Percentiles rank a stretch among this genome's conserved stretches.
Evolutionary conservation across 108 stramenopile genomes (phyloP).

Genomic region (Skeletonema menzelii): DNA sequence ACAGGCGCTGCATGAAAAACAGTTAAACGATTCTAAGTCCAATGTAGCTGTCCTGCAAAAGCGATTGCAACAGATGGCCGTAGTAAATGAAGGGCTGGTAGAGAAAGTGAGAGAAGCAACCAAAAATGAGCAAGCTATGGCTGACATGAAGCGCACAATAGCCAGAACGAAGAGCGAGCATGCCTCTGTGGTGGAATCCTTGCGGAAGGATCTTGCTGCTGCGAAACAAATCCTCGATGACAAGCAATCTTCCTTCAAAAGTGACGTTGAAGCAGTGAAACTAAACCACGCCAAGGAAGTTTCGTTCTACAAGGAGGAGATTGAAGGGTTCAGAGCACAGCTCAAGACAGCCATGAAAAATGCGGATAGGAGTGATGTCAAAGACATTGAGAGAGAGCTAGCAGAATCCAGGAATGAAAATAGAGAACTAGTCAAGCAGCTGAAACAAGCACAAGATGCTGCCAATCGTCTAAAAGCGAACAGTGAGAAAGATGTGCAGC

Average conservation of each 20-base stretch:
- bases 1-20: conserved; percentile 3
- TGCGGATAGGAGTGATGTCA: conserved; percentile 9
- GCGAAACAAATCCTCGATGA: conserved; percentile 8
- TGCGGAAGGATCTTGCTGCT: conserved; percentile 8
- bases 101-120: neutral
- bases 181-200: conserved; percentile 10
- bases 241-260: neutral
- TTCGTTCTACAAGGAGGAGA: conserved; percentile 23
- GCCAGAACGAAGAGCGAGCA: conserved; percentile 22
- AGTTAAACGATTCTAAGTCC: conserved; percentile 15
- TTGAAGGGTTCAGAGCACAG: conserved; percentile 23
- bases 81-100: neutral
- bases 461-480: conserved; percentile 13
- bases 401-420: conserved; percentile 18
- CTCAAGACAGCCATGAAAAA: conserved; percentile 15
- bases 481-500: conserved; percentile 21
- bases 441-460: conserved; percentile 11
- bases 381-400: conserved; percentile 9
- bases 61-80: neutral
- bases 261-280: conserved; percentile 25
- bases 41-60: conserved; percentile 4
- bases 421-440: conserved; percentile 5
- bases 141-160: conserved; percentile 8
- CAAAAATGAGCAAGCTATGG: neutral
- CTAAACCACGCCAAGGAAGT: conserved; percentile 11